Percentiles rank a stretch among this genome's conserved stretches.
Evolutionary conservation across 1,284 basidiomycete species (phyloP).

Genomic region (Sanghuangporus weigelae): DNA sequence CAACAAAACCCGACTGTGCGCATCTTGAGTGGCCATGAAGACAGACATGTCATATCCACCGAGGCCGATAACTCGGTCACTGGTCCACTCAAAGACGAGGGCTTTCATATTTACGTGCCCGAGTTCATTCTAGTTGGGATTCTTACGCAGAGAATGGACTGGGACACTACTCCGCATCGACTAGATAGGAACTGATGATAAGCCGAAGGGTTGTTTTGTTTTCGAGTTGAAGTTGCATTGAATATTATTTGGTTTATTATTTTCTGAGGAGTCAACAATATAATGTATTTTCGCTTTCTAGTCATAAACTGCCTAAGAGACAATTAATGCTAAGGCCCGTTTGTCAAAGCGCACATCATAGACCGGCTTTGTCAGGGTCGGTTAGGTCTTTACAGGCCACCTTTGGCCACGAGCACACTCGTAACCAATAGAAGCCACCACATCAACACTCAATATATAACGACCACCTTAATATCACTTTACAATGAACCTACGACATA

Average conservation of each 20-base stretch:
- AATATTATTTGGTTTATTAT: neutral
- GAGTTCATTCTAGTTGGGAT: slow-evolving; percentile 62
- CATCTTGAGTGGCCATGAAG: slow-evolving; percentile 36
- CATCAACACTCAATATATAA: no score
- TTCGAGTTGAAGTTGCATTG: neutral
- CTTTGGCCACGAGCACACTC: no score
- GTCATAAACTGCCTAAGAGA: no score
- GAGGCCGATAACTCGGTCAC: slow-evolving; percentile 55
- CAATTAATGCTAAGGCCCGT: no score
- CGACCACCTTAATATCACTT: no score
- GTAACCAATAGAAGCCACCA: no score
- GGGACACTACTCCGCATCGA: slow-evolving; percentile 37
- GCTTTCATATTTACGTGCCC: slow-evolving; percentile 55
- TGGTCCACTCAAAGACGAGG: slow-evolving; percentile 46
- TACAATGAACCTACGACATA: no score
- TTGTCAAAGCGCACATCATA: no score
- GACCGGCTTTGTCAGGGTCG: no score
- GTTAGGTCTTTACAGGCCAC: no score
- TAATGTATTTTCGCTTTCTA: no score
- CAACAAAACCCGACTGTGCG: slow-evolving; percentile 49
- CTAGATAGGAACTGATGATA: slow-evolving; percentile 1
- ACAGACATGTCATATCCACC: slow-evolving; percentile 59
- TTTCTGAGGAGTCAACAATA: neutral
- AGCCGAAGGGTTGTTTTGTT: neutral
- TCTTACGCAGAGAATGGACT: slow-evolving; percentile 60